Conservation (phyloP, 179 eudicot genomes). For the Actinidia chinensis region DNA sequence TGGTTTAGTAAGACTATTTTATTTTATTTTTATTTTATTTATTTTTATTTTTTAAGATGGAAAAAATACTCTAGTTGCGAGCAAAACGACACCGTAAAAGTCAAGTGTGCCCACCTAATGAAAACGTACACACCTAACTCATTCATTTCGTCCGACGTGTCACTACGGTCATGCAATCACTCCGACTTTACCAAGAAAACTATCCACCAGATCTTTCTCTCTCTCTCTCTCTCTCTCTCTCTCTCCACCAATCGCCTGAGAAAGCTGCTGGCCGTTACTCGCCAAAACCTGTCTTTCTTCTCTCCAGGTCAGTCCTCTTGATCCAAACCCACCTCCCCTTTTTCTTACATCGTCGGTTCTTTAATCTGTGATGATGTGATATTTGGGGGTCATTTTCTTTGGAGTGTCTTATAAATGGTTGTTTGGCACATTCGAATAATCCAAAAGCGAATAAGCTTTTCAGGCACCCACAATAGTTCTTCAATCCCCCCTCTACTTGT, state of each 20-base stretch:
- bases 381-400: not conserved
- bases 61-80: too few species aligned
- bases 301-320: constrained; percentile 11
- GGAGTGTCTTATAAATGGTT: not conserved
- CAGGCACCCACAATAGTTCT: constrained; percentile 6
- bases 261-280: constrained; percentile 14
- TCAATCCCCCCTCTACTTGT: not conserved
- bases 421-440: constrained; percentile 34
- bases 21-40: too few species aligned
- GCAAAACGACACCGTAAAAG: not conserved
- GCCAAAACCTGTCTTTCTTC: not conserved
- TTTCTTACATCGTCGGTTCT: not conserved
- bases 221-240: not conserved
- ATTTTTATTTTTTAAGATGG: too few species aligned
- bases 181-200: constrained; percentile 17
- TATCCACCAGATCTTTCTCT: not conserved
- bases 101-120: too few species aligned
- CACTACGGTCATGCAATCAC: constrained; percentile 4
- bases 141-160: not conserved
- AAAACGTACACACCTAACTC: not conserved
- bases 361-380: not conserved
- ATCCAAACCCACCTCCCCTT: not conserved
- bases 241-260: not conserved
- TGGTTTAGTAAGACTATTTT: too few species aligned
- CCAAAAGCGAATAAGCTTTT: constrained; percentile 32